Base-by-base conservation (phyloP, 2,329 filamentous ascomycete species). In the Keithomyces neogunnii region DNA sequence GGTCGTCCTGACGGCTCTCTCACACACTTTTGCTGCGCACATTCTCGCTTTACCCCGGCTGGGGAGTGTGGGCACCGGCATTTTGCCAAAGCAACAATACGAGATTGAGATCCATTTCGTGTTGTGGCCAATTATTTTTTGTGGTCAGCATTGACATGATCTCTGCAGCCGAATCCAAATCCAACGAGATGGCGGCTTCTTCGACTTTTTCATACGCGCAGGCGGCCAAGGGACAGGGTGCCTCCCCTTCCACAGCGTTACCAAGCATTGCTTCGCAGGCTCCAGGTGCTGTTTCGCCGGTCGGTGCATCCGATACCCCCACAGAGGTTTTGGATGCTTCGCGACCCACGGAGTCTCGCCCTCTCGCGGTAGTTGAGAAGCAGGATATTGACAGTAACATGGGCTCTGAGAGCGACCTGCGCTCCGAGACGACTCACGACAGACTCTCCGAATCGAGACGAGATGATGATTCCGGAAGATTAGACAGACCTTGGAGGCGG, bases 201-300 rank as follows among this genome's bases (percentile, higher is more conserved):
- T 75, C 81, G 55, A 75, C 81, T 35, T 96, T 96, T 67, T 96
- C 92, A 54, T 97, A 97, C 70, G 92, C 92, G 62, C 90, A 96
- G 78, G 92, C 92, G 65, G 92, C 92, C 54, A 93, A 93, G 70
- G 89, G 91, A 63, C 80, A 86, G 62, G 73, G 80, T 56, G 55
- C 65, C 51, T 61, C 62, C 56, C 66, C 63, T 31, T 64, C 64
- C 52, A 64, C 57, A 57, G 52, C 61, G 43, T 50, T 58, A n/a
- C 40, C 60, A 49, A 61, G 60, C 43, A 53, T 57, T 33, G 53
- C 53, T 44, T 52, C 57, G 48, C 59, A 61, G 42, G 48, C 57
- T 43, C 62, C 63, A 56, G 62, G 60, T 33, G 42, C 61, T 33
- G 54, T 64, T 30, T 54, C 58, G 47, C 55, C 60, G 35, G 59